phyloP scores from a whole-genome alignment of 2,329 filamentous ascomycete species.

The Sarocladiaceae sp. region DNA sequence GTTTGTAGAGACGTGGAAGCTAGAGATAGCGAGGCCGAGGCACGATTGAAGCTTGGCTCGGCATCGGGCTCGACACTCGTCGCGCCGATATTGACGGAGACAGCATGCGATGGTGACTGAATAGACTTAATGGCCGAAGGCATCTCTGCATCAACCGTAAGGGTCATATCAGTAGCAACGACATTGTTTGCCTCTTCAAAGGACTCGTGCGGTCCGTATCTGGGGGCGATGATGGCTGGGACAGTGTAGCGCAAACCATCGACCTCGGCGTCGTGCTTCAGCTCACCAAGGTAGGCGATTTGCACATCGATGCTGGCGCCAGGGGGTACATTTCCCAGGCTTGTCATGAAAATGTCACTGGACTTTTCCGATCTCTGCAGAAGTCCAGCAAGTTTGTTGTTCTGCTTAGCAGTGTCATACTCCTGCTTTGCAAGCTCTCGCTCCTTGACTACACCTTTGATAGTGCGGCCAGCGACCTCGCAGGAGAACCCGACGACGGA shows the following conservation, averaged over 20 bases:
- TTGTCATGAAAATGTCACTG: constrained; percentile 64
- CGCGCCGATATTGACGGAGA: constrained; percentile 60
- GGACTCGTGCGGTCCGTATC: constrained; percentile 47
- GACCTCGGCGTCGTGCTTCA: constrained; percentile 66
- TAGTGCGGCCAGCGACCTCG: constrained; percentile 53
- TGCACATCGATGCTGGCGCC: constrained; percentile 53
- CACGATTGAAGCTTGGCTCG: constrained; percentile 51
- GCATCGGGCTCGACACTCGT: constrained; percentile 28
- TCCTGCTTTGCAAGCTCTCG: constrained; percentile 55
- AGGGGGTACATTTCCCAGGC: constrained; percentile 62
- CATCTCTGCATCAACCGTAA: constrained; percentile 39
- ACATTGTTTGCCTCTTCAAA: constrained; percentile 9
- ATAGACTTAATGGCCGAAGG: constrained; percentile 56
- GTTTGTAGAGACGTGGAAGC: constrained; percentile 49
- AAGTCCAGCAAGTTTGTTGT: constrained; percentile 59
- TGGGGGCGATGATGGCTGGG: constrained; percentile 61
- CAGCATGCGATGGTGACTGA: constrained; percentile 64
- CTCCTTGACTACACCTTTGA: constrained; percentile 64
- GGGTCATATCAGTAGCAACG: constrained; percentile 15
- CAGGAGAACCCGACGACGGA: constrained; percentile 66
- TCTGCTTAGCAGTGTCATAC: constrained; percentile 54
- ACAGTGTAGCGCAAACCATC: constrained; percentile 68
- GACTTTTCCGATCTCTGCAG: constrained; percentile 57
- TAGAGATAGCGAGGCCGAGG: constrained; percentile 57
- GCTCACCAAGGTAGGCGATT: constrained; percentile 63